Evolutionary conservation across 2,329 filamentous ascomycete genomes (phyloP).

Genomic region (Metarhizium humberi): DNA sequence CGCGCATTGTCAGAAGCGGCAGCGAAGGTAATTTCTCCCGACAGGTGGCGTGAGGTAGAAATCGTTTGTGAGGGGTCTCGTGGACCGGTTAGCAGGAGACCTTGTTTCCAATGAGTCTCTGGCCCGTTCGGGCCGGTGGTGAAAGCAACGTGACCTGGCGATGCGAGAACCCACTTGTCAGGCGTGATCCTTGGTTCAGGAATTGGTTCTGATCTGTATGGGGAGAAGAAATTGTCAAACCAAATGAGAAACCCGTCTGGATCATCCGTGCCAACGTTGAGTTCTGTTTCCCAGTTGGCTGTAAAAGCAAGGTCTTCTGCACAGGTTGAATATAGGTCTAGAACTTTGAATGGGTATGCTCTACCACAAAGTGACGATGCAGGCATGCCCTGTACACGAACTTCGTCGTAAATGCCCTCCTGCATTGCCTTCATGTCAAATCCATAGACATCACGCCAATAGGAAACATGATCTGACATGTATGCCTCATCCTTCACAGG

Average conservation of each 20-base stretch:
- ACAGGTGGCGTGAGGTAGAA: constrained; percentile 48
- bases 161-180: constrained; percentile 49
- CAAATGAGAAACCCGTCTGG: constrained; percentile 86
- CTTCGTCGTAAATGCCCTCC: constrained; percentile 69
- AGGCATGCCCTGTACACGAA: constrained; percentile 66
- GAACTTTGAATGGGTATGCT: constrained; percentile 57
- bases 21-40: constrained; percentile 60
- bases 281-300: constrained; percentile 52
- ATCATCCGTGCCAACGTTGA: constrained; percentile 53
- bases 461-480: constrained; percentile 66
- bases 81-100: constrained; percentile 60
- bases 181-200: constrained; percentile 45
- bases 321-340: constrained; percentile 67
- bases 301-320: constrained; percentile 68
- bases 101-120: constrained; percentile 87
- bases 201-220: constrained; percentile 42
- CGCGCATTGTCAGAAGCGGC: constrained; percentile 62
- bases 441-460: constrained; percentile 89
- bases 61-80: constrained; percentile 36
- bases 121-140: constrained; percentile 72
- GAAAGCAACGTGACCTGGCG: constrained; percentile 63
- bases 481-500: constrained; percentile 72
- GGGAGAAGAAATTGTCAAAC: constrained; percentile 90
- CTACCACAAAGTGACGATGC: constrained; percentile 48
- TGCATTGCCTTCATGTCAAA: constrained; percentile 94